A percentile compares a stretch with the other conserved stretches of the same genome.
These are phyloP conservation scores for Pseudogymnoascus sp. DNA, from an alignment of 2,329 filamentous ascomycete species.

Conservation along the genomic window DNA sequence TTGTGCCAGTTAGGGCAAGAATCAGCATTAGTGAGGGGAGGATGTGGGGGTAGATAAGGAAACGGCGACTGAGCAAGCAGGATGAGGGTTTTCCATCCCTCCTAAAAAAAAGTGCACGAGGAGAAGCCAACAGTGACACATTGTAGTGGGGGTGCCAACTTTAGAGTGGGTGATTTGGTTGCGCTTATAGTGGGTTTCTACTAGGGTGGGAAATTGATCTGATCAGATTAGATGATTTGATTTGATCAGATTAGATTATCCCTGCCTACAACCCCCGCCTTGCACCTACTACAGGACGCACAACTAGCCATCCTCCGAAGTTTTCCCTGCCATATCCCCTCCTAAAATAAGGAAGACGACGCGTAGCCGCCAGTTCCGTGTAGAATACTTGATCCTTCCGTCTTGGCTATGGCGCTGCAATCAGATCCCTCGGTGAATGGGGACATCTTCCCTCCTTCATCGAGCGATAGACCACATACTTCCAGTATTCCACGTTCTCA, in stretches of 20 bases:
- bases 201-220: neutral
- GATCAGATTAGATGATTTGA: constrained; percentile 3
- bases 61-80: neutral
- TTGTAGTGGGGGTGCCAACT: neutral
- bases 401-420: neutral
- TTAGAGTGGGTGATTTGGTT: neutral
- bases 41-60: neutral
- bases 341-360: neutral
- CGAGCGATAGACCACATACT: neutral
- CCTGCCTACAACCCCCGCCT: neutral
- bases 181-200: neutral
- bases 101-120: neutral
- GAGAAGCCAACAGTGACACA: neutral
- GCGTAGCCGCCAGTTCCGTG: neutral
- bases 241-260: constrained; percentile 6
- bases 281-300: neutral
- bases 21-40: neutral
- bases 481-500: neutral
- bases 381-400: neutral
- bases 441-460: neutral
- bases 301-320: neutral
- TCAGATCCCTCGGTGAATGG: neutral
- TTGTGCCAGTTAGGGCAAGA: neutral
- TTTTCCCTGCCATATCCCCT: neutral
- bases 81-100: neutral